Conservation (phyloP, 108 stramenopile genomes). For the Ochromonas danica region DNA sequence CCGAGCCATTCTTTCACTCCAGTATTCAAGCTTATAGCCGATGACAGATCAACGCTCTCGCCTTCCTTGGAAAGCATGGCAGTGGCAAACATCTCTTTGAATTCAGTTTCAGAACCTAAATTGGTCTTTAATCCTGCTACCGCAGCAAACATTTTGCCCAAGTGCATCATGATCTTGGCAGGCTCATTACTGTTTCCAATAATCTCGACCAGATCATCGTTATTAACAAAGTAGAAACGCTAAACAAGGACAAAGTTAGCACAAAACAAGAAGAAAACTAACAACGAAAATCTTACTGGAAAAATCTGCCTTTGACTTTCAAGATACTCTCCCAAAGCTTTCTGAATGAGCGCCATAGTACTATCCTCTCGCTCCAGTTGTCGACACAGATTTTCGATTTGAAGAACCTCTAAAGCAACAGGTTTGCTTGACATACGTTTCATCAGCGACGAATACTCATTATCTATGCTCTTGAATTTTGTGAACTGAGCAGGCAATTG, state of each 20-base stretch:
- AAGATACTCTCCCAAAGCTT: constrained; percentile 92
- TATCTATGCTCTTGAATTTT: constrained; percentile 90
- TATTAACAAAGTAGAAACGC: constrained; percentile 98
- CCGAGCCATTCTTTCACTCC: constrained; percentile 89
- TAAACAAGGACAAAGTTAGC: neutral
- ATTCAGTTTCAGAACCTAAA: constrained; percentile 39
- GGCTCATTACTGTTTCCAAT: constrained; percentile 90
- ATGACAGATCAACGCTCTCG: constrained; percentile 76
- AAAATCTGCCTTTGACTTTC: constrained; percentile 90
- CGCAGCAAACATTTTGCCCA: constrained; percentile 97
- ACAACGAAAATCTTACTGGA: constrained; percentile 38
- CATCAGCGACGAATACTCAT: constrained; percentile 87
- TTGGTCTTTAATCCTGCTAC: constrained; percentile 63
- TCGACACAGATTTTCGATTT: constrained; percentile 83
- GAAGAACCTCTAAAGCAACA: constrained; percentile 73
- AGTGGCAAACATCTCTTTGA: constrained; percentile 10
- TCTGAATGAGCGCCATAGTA: constrained; percentile 84
- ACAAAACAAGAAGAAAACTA: neutral
- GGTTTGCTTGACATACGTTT: constrained; percentile 77
- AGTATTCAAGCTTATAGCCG: constrained; percentile 67
- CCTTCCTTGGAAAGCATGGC: constrained; percentile 92
- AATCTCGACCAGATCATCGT: constrained; percentile 97
- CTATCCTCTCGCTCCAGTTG: constrained; percentile 82
- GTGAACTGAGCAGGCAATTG: constrained; percentile 85
- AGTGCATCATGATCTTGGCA: constrained; percentile 82